Evolutionary conservation across 2,329 filamentous ascomycete species (phyloP), one percentile per base, ranked within the genome.

Genomic region (Botryotinia narcissicola): DNA sequence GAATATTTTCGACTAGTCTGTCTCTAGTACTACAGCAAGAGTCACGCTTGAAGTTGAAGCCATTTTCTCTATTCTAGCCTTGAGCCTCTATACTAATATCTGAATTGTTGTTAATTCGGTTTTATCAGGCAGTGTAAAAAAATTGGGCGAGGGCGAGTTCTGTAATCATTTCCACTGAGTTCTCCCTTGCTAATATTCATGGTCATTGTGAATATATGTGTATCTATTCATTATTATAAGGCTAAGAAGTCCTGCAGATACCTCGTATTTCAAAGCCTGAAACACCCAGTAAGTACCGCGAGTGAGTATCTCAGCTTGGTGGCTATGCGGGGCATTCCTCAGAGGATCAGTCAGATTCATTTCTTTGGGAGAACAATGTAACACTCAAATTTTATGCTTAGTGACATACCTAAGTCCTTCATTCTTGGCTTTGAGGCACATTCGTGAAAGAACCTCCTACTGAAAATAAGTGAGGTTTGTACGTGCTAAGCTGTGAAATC

Each of bases 191-290:
- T 9, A 10, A 37, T n/a, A 35, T 67, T n/a, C 6, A 37, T 3
- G 0, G 3, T n/a, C 6, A 0, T 18, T 44, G 9, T 25, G 9
- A 35, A 20, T 3, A 1, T n/a, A 8, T 44, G 25, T 9, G n/a
- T 29, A 44, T 63, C 48, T 29, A 29, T 40, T 44, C 64, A 37
- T 37, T 16, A 20, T 35, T 29, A 8, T n/a, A 20, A n/a, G 0
- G 1, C 29, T 4, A 40, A 22, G 10, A 54, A 67, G 5, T 29
- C 32, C 7, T 4, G 44, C 29, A 14, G 44, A 37, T n/a, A 40
- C 25, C 25, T 51, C 12, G 48, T n/a, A 54, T 40, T 16, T 14
- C 1, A n/a, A n/a, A 40, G 3, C 29, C n/a, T 51, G 44, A 37
- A 51, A 32, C 35, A 7, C 16, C 44, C 12, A 29, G n/a, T 18